These are phyloP conservation scores for Botrytis aclada DNA, from an alignment of 2,329 filamentous ascomycete species.

Conservation along the genomic window DNA sequence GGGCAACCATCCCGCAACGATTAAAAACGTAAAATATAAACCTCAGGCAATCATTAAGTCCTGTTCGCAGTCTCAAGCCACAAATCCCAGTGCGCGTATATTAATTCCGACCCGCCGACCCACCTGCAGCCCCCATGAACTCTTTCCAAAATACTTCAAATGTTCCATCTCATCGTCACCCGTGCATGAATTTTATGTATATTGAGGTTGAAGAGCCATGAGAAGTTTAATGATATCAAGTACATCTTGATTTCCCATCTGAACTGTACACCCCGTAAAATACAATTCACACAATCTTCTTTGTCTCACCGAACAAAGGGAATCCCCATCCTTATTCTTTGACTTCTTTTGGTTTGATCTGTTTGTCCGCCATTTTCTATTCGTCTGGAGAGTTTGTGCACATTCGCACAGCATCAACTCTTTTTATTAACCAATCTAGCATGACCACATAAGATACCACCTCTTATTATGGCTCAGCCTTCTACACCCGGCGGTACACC, in stretches of 20 bases:
- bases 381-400: constrained; percentile 13
- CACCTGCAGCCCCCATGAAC: not conserved
- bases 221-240: not conserved
- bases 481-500: constrained; percentile 44
- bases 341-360: not conserved
- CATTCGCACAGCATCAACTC: constrained; percentile 11
- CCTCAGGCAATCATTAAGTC: not conserved
- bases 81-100: not conserved
- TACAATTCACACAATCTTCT: not conserved
- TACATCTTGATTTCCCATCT: constrained; percentile 1
- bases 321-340: not conserved
- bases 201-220: constrained; percentile 6
- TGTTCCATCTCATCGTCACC: constrained; percentile 2
- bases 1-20: constrained; percentile 11
- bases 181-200: constrained; percentile 9
- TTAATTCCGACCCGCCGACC: constrained; percentile 11
- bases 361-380: not conserved
- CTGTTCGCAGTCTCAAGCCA: not conserved
- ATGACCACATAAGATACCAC: constrained; percentile 24
- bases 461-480: constrained; percentile 43
- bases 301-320: not conserved
- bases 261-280: not conserved
- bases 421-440: constrained; percentile 19
- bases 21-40: not conserved
- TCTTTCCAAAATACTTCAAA: not conserved